Evolutionary conservation across 2,329 filamentous ascomycete species (phyloP).

Genomic region (Pseudofabraea citricarpa): DNA sequence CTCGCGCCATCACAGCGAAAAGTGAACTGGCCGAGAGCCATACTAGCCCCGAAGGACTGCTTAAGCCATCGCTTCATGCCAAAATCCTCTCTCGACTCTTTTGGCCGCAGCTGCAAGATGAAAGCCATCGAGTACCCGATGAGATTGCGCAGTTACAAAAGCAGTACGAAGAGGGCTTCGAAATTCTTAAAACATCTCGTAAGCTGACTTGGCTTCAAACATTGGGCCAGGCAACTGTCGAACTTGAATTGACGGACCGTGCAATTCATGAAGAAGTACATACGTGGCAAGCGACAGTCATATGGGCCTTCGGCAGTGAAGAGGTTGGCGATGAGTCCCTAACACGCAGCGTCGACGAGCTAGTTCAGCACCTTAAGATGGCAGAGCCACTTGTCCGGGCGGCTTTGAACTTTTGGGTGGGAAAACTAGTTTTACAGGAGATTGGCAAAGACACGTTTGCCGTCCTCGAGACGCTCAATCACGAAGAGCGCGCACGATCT

Average conservation of each 20-base stretch:
- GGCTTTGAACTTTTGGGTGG: conserved; percentile 68
- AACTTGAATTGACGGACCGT: conserved; percentile 79
- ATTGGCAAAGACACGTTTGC: conserved; percentile 49
- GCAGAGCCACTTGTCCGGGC: conserved; percentile 66
- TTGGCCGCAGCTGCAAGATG: conserved; percentile 78
- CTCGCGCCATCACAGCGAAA: conserved; percentile 12
- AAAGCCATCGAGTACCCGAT: conserved; percentile 60
- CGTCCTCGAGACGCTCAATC: conserved; percentile 62
- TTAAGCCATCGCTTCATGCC: conserved; percentile 53
- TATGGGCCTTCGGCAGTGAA: conserved; percentile 68
- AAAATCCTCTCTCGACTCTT: conserved; percentile 90
- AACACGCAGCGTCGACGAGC: conserved; percentile 44
- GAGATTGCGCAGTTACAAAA: conserved; percentile 57
- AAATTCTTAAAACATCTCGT: conserved; percentile 73
- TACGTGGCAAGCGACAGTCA: conserved; percentile 83
- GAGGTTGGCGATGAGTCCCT: conserved; percentile 18
- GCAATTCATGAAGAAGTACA: conserved; percentile 66
- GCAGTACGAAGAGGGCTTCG: conserved; percentile 71
- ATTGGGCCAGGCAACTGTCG: conserved; percentile 73
- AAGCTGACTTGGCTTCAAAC: conserved; percentile 87
- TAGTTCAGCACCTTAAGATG: conserved; percentile 58
- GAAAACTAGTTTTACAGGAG: conserved; percentile 60
- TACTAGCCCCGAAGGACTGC: conserved; percentile 19
- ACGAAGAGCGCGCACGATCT: conserved; percentile 28
- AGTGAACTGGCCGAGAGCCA: conserved; percentile 28